Evolutionary conservation across 164 flowering plant species (phyloP).

Genomic region (Magnolia sinica): DNA sequence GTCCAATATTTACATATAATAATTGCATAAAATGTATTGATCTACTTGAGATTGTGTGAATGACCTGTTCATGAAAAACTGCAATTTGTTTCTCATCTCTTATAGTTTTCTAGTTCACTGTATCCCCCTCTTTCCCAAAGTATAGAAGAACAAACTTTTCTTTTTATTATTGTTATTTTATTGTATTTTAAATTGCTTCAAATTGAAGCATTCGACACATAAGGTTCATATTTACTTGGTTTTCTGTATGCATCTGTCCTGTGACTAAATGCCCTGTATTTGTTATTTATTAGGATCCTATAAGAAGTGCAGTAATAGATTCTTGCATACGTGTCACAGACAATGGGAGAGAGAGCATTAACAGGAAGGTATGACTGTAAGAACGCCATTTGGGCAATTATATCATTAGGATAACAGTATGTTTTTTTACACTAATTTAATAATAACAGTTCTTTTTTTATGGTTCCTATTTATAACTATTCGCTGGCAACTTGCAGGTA

Average conservation of each 20-base stretch:
- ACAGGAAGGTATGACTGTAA: conserved; percentile 51
- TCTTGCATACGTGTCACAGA: conserved; percentile 77
- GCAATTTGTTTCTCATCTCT: too few species aligned
- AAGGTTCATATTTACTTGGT: not conserved
- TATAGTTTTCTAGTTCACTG: too few species aligned
- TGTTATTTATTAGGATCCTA: conserved; percentile 50
- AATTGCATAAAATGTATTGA: too few species aligned
- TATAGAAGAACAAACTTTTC: too few species aligned
- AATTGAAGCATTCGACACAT: not conserved
- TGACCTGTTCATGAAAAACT: too few species aligned
- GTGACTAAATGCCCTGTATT: not conserved
- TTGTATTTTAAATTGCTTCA: not conserved
- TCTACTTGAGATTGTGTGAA: too few species aligned
- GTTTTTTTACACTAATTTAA: not conserved
- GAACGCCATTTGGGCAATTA: not conserved
- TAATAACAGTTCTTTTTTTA: conserved; percentile 1
- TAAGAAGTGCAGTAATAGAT: conserved; percentile 66
- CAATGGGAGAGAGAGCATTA: conserved; percentile 76
- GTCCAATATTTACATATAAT: too few species aligned
- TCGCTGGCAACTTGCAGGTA: conserved; percentile 44
- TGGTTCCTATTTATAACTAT: not conserved
- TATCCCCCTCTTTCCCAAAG: too few species aligned
- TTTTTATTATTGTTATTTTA: too few species aligned
- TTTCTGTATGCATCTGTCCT: not conserved
- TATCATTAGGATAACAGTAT: not conserved